Evolutionary conservation across 2,329 filamentous ascomycete genomes (phyloP).

Genomic region (Diaporthe nobilis): DNA sequence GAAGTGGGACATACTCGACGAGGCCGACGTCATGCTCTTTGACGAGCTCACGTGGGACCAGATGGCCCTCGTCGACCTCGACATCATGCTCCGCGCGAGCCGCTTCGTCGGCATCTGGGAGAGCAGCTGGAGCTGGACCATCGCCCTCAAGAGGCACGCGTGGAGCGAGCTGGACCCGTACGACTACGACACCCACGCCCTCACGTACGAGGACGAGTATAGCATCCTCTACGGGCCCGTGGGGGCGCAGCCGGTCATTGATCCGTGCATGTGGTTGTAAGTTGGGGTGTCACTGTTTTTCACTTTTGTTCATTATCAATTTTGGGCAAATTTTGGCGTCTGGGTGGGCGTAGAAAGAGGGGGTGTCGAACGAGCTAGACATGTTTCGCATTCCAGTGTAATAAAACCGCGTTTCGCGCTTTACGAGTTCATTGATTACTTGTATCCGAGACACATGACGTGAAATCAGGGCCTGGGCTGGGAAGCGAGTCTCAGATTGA

Average conservation of each 20-base stretch:
- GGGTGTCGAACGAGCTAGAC: neutral
- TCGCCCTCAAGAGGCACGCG: conserved; percentile 38
- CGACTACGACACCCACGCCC: conserved; percentile 20
- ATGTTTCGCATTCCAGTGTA: conserved; percentile 14
- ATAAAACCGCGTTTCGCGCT: neutral
- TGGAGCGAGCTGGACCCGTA: conserved; percentile 32
- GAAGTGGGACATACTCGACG: conserved; percentile 41
- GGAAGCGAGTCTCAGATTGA: neutral
- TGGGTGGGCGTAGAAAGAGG: neutral
- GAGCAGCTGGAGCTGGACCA: conserved; percentile 42
- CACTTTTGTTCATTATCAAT: neutral
- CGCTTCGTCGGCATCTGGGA: conserved; percentile 42
- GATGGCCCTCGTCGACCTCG: conserved; percentile 41
- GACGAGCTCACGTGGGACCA: conserved; percentile 41
- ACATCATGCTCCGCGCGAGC: conserved; percentile 41
- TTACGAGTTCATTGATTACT: neutral
- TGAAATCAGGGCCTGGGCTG: neutral
- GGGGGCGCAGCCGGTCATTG: conserved; percentile 35
- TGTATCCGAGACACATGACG: neutral
- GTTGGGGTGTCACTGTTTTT: neutral
- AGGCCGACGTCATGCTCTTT: conserved; percentile 37
- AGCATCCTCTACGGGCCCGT: conserved; percentile 32
- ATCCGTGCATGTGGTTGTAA: conserved; percentile 37
- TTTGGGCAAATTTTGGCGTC: neutral
- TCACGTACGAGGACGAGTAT: conserved; percentile 38